phyloP scores from a whole-genome alignment of 768 basidiomycete species.

The Lactarius indigo region DNA sequence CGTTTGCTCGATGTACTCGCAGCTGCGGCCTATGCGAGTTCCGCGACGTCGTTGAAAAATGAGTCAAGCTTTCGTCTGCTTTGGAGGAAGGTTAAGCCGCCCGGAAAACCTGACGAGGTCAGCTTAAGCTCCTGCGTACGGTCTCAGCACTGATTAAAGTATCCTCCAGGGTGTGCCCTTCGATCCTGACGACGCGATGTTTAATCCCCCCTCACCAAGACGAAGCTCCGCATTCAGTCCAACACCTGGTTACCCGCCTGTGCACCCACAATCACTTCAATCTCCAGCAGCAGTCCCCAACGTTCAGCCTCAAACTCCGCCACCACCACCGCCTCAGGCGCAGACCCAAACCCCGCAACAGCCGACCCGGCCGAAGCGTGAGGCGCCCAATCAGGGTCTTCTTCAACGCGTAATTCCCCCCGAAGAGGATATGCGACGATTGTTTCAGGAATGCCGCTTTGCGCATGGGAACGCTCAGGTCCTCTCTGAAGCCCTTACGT shows the following conservation, averaged over 20 bases:
- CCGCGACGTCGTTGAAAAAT: constrained; percentile 32
- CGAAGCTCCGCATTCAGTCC: constrained; percentile 37
- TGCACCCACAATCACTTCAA: constrained; percentile 19
- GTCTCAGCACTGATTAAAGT: not conserved
- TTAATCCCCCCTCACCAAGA: constrained; percentile 55
- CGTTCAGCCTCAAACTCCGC: constrained; percentile 6
- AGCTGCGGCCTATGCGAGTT: constrained; percentile 71
- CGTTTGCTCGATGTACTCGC: constrained; percentile 77
- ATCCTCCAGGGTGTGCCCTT: constrained; percentile 63
- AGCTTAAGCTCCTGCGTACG: constrained; percentile 24
- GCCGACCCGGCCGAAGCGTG: constrained; percentile 23
- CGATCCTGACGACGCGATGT: constrained; percentile 76
- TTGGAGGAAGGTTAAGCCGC: constrained; percentile 78
- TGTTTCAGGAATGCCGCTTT: constrained; percentile 83
- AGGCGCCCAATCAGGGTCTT: constrained; percentile 29
- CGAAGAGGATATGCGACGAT: constrained; percentile 79
- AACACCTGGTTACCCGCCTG: constrained; percentile 11
- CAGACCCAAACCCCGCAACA: constrained; percentile 3
- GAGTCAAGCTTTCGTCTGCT: constrained; percentile 59
- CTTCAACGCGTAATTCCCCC: constrained; percentile 51
- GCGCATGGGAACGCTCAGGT: constrained; percentile 78
- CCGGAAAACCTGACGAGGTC: constrained; percentile 79
- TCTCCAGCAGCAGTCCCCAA: not conserved
- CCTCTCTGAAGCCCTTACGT: constrained; percentile 65
- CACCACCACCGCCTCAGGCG: constrained; percentile 8